Conservation (phyloP, 2,329 filamentous ascomycete species). For the Simplicillium aogashimaense region DNA sequence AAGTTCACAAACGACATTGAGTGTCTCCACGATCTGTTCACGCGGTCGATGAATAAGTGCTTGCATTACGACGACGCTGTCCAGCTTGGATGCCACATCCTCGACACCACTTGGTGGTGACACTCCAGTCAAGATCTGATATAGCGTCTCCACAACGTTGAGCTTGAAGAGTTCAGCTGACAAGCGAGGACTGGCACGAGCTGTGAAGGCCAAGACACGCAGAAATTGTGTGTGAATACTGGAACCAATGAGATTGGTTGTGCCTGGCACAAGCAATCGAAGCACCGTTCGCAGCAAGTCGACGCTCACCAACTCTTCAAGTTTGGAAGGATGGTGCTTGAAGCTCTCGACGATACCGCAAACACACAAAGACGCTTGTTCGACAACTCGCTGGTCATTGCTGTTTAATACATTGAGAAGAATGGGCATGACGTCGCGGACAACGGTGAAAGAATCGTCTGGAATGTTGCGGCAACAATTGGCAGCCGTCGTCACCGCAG, state of each 20-base stretch:
- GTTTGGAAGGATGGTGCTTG: constrained; percentile 73
- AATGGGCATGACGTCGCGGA: constrained; percentile 94
- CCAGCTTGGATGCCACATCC: constrained; percentile 75
- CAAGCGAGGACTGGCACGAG: constrained; percentile 75
- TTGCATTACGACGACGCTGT: constrained; percentile 98
- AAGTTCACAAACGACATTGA: constrained; percentile 95
- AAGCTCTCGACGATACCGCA: constrained; percentile 96
- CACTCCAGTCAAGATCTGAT: constrained; percentile 93
- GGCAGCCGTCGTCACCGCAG: constrained; percentile 91
- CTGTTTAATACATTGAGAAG: constrained; percentile 82
- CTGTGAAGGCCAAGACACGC: constrained; percentile 80
- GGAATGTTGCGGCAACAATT: constrained; percentile 98
- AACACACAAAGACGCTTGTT: constrained; percentile 92
- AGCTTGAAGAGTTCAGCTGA: constrained; percentile 90
- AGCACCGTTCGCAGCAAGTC: constrained; percentile 78
- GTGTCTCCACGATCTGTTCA: constrained; percentile 92
- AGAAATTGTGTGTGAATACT: constrained; percentile 96
- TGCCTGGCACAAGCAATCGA: constrained; percentile 81
- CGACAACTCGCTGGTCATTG: constrained; percentile 92
- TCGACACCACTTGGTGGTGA: constrained; percentile 75
- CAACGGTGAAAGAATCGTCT: constrained; percentile 82
- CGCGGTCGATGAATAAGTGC: constrained; percentile 89
- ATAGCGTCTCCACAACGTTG: constrained; percentile 94
- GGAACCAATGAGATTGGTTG: constrained; percentile 87
- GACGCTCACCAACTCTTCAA: constrained; percentile 86